Percentiles rank a stretch among this genome's conserved stretches.
These are phyloP conservation scores for Camelina hispida DNA, from an alignment of 345 rosid species.

Conservation along the genomic window DNA sequence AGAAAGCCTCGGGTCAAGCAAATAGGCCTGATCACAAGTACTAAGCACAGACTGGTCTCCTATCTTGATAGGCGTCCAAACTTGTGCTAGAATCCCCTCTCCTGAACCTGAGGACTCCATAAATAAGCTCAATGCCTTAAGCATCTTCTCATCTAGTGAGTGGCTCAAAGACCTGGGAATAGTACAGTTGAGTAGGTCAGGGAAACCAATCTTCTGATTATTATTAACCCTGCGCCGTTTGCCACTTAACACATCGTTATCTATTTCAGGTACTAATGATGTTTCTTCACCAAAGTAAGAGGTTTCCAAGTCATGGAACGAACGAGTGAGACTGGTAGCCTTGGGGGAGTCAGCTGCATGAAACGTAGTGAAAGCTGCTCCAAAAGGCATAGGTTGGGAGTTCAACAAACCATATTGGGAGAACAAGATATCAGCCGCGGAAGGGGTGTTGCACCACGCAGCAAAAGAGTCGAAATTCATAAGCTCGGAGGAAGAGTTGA, in stretches of 20 bases:
- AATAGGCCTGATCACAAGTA: slow-evolving; percentile 86
- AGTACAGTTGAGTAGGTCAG: slow-evolving; percentile 37
- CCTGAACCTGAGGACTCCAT: slow-evolving; percentile 74
- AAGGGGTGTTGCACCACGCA: slow-evolving; percentile 70
- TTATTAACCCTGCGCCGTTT: slow-evolving; percentile 39
- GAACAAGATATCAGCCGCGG: slow-evolving; percentile 53
- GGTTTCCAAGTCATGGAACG: slow-evolving; percentile 44
- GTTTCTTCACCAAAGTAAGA: slow-evolving; percentile 57
- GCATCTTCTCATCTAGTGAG: slow-evolving; percentile 86
- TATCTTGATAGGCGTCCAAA: slow-evolving; percentile 76
- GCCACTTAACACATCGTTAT: slow-evolving; percentile 35
- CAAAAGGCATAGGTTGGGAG: slow-evolving; percentile 51
- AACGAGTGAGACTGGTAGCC: slow-evolving; percentile 34
- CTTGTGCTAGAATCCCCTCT: slow-evolving; percentile 85
- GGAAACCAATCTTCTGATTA: slow-evolving; percentile 35
- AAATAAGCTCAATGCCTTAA: slow-evolving; percentile 76
- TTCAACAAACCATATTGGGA: slow-evolving; percentile 51
- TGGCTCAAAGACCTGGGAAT: slow-evolving; percentile 52
- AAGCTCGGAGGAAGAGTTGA: slow-evolving; percentile 56
- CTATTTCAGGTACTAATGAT: slow-evolving; percentile 46
- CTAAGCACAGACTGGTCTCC: slow-evolving; percentile 68
- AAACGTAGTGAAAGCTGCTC: slow-evolving; percentile 47
- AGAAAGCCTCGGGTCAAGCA: slow-evolving; percentile 79
- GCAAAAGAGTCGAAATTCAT: slow-evolving; percentile 69
- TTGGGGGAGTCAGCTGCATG: slow-evolving; percentile 43